Evolutionary conservation across 306 rosid species (phyloP).

Genomic region (Mimosa bimucronata): DNA sequence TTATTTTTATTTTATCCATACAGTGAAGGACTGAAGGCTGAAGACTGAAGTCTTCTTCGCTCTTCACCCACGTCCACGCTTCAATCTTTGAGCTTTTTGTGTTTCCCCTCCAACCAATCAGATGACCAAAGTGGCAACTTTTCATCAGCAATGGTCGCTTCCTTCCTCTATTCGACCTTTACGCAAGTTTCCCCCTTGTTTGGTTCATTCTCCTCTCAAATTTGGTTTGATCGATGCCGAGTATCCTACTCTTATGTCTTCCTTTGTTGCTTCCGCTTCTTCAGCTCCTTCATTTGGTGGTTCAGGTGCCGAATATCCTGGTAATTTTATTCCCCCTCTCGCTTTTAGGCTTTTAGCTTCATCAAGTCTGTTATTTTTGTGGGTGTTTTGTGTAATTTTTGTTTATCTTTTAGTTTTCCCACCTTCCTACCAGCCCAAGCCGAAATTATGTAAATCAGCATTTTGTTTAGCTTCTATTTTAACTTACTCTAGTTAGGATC

Average conservation of each 20-base stretch:
- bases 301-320: constrained; percentile 66
- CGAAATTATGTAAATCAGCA: background rate
- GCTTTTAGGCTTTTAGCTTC: background rate
- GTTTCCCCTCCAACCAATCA: background rate
- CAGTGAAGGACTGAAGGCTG: background rate
- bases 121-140: constrained; percentile 32
- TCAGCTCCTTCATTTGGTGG: constrained; percentile 64
- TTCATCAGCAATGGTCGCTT: constrained; percentile 35
- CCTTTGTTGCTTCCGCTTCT: constrained; percentile 46
- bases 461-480: background rate
- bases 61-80: background rate
- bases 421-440: background rate
- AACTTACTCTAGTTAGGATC: background rate
- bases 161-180: constrained; percentile 29
- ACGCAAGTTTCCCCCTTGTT: constrained; percentile 30
- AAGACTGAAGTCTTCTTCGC: background rate
- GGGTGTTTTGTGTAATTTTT: background rate
- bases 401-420: background rate
- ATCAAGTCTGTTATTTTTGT: background rate
- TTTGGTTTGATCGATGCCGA: background rate
- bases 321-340: constrained; percentile 37
- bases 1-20: background rate
- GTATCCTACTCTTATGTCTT: constrained; percentile 28
- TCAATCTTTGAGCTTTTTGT: background rate
- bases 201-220: background rate